Conservation (phyloP, 139 green algal genomes). For the Coelastrella sp. region DNA sequence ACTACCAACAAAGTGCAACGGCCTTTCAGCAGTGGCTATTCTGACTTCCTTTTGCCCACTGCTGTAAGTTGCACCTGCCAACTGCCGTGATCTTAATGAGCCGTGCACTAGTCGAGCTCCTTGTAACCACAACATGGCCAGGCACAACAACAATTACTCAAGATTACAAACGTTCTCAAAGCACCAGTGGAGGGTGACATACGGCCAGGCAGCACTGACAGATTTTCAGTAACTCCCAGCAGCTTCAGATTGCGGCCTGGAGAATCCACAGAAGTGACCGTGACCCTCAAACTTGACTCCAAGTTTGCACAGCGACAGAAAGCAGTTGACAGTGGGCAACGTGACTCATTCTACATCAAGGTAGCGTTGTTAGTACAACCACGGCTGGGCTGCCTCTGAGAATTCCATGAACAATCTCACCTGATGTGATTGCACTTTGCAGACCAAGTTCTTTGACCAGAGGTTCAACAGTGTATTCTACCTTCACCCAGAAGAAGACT, state of each 20-base stretch:
- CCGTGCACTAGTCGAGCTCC: not conserved
- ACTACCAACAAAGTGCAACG: no score
- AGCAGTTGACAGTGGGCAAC: slow-evolving; percentile 68
- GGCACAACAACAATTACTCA: slow-evolving; percentile 66
- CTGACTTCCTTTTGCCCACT: no score
- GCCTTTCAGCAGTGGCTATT: no score
- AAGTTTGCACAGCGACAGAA: slow-evolving; percentile 74
- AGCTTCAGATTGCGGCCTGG: slow-evolving; percentile 60
- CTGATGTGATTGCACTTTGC: not conserved
- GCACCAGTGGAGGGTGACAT: slow-evolving; percentile 71
- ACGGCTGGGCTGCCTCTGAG: not conserved
- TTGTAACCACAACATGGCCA: slow-evolving; percentile 38
- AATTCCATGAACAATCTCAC: not conserved
- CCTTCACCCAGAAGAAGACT: slow-evolving; percentile 51
- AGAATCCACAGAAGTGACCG: slow-evolving; percentile 53
- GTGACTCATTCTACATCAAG: slow-evolving; percentile 86
- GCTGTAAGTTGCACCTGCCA: not conserved
- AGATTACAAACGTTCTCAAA: slow-evolving; percentile 70
- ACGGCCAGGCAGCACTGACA: slow-evolving; percentile 71
- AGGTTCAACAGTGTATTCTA: slow-evolving; percentile 80
- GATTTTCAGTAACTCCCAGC: slow-evolving; percentile 64
- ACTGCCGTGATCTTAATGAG: not conserved
- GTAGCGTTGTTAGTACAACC: slow-evolving; percentile 4
- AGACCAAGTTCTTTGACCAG: slow-evolving; percentile 80
- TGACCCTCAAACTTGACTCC: slow-evolving; percentile 65